phyloP scores from a whole-genome alignment of 805 yeast species.

The Ogataea sp. region DNA sequence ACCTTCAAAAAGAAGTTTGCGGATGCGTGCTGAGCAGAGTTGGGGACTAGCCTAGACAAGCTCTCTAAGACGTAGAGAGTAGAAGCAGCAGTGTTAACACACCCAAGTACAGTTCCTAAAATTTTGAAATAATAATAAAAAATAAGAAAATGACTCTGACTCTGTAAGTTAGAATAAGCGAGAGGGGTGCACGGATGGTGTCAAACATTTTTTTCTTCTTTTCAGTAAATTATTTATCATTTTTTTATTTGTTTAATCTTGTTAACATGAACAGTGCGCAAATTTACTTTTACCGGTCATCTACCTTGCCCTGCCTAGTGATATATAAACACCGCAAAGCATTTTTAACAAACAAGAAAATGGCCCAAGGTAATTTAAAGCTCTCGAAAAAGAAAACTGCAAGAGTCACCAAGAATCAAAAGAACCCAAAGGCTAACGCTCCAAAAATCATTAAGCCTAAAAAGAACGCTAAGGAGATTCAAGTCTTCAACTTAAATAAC shows the following conservation, averaged over 20 bases:
- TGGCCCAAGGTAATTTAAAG: constrained; percentile 74
- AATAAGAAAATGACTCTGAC: not conserved
- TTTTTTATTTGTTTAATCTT: not conserved
- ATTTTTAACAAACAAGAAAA: constrained; percentile 13
- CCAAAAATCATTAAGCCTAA: constrained; percentile 66
- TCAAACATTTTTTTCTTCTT: not conserved
- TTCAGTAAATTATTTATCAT: not conserved
- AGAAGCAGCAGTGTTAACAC: too few relatives aligned
- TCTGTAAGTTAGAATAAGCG: not conserved
- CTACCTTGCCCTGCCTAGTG: too few relatives aligned
- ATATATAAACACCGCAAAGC: too few relatives aligned
- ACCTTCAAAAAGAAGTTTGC: too few relatives aligned
- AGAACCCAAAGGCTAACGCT: constrained; percentile 61
- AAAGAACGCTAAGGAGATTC: constrained; percentile 39
- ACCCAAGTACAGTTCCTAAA: too few relatives aligned
- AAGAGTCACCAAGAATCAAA: constrained; percentile 59
- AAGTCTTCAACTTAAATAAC: constrained; percentile 47
- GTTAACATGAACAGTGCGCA: too few relatives aligned
- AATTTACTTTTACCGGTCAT: too few relatives aligned
- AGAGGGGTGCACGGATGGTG: not conserved
- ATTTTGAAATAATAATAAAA: too few relatives aligned
- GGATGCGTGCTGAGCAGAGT: too few relatives aligned
- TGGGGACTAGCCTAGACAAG: too few relatives aligned
- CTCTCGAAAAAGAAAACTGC: constrained; percentile 38
- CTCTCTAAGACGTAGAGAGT: too few relatives aligned